These are phyloP conservation scores for Kluyveromyces siamensis DNA, from an alignment of 805 yeast species.

Conservation along the genomic window DNA sequence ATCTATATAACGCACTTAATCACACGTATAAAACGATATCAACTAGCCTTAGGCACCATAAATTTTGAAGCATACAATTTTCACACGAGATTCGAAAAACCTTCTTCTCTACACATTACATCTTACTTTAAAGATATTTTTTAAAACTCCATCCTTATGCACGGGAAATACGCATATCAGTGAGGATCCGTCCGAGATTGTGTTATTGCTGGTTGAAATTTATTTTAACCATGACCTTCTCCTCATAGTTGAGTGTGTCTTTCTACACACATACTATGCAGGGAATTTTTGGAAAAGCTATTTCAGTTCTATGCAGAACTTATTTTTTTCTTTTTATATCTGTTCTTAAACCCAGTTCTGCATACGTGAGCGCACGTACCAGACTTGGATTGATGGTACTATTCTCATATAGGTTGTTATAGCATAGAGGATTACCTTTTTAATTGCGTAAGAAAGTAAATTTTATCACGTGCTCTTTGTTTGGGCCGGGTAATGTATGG, in stretches of 20 bases:
- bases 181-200: slow-evolving; percentile 99
- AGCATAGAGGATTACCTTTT: background rate
- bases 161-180: slow-evolving; percentile 99
- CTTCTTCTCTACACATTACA: background rate
- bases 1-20: no score
- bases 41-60: no score
- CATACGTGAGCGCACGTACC: slow-evolving; percentile 1
- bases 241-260: slow-evolving; percentile 27
- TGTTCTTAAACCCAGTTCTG: background rate
- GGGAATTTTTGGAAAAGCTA: slow-evolving; percentile 68
- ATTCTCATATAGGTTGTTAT: background rate
- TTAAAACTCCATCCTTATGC: slow-evolving; percentile 80
- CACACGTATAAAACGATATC: background rate
- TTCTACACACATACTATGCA: slow-evolving; percentile 30
- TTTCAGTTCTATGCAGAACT: slow-evolving; percentile 1
- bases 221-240: slow-evolving; percentile 54
- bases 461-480: no score
- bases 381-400: background rate
- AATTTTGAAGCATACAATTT: background rate
- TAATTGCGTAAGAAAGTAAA: no score
- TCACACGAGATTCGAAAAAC: no score
- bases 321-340: slow-evolving; percentile 1
- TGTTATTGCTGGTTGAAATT: slow-evolving; percentile 99
- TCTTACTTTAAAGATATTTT: background rate
- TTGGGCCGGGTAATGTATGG: no score